Conservation (phyloP, 2,329 filamentous ascomycete genomes). For the Teratosphaeria gauchensis region DNA sequence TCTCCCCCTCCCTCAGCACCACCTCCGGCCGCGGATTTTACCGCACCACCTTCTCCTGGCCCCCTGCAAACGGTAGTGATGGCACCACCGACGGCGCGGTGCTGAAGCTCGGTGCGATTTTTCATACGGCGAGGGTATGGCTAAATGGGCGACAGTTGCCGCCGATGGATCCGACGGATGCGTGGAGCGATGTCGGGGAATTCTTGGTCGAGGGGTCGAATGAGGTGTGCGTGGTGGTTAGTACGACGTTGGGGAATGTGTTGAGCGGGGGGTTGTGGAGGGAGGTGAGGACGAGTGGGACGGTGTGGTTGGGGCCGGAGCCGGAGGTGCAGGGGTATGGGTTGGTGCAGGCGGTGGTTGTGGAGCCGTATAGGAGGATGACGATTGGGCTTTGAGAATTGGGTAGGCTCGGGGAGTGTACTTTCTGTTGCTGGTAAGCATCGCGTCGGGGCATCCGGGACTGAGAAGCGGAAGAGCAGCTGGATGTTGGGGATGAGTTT, state of each 20-base stretch:
- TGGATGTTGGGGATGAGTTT: too few species aligned
- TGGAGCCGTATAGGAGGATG: neutral
- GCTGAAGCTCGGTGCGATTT: conserved; percentile 20
- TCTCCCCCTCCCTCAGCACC: conserved; percentile 20
- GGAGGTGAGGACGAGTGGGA: neutral
- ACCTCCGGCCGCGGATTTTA: conserved; percentile 29
- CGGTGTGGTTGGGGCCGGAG: neutral
- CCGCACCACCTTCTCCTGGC: conserved; percentile 23
- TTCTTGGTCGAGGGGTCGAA: conserved; percentile 21
- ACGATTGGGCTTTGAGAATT: neutral
- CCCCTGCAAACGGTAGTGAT: conserved; percentile 3
- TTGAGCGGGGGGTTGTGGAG: neutral
- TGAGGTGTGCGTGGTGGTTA: conserved; percentile 21
- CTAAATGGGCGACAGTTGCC: conserved; percentile 22
- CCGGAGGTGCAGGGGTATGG: neutral
- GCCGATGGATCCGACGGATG: conserved; percentile 23
- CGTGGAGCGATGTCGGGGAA: conserved; percentile 15
- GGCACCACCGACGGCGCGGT: conserved; percentile 14
- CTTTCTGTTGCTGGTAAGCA: too few species aligned
- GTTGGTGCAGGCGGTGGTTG: neutral
- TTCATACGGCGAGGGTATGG: conserved; percentile 21
- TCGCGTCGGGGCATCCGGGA: too few species aligned
- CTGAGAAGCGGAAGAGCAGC: too few species aligned
- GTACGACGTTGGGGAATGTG: conserved; percentile 25
- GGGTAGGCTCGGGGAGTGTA: too few species aligned